These are phyloP conservation scores for Ophiognomonia clavigignenti-juglandacearum DNA, from an alignment of 2,329 filamentous ascomycete species.

Conservation along the genomic window DNA sequence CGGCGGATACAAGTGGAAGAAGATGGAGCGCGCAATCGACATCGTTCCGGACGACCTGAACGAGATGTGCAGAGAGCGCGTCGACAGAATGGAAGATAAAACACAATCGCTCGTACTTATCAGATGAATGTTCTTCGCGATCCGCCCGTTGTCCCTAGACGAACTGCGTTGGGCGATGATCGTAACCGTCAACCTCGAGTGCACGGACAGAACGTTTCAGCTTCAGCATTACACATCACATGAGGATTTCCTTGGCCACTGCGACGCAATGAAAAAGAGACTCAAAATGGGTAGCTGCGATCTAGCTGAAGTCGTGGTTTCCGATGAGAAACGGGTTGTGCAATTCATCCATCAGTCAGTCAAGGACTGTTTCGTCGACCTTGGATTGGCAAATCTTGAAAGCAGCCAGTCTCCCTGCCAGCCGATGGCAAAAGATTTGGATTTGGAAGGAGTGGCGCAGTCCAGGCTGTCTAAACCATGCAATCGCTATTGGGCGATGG, in stretches of 20 bases:
- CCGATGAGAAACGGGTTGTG: slow-evolving; percentile 14
- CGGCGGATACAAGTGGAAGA: neutral
- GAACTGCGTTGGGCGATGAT: slow-evolving; percentile 29
- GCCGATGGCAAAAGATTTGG: slow-evolving; percentile 5
- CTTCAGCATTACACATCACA: too few relatives aligned
- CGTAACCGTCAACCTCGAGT: slow-evolving; percentile 19
- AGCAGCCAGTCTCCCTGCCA: neutral
- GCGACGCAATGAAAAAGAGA: slow-evolving; percentile 19
- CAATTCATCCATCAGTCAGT: slow-evolving; percentile 32
- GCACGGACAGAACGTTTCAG: too few relatives aligned
- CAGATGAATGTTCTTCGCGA: slow-evolving; percentile 29
- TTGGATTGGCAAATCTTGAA: slow-evolving; percentile 18
- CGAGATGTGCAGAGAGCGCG: slow-evolving; percentile 22
- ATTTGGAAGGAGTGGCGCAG: slow-evolving; percentile 13
- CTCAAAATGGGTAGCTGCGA: slow-evolving; percentile 23
- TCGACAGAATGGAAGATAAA: slow-evolving; percentile 16
- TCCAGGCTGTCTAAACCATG: slow-evolving; percentile 22
- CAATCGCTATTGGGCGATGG: slow-evolving; percentile 22
- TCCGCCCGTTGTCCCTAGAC: slow-evolving; percentile 19
- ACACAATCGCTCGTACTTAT: slow-evolving; percentile 22
- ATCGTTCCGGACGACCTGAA: slow-evolving; percentile 21
- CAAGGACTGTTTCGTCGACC: slow-evolving; percentile 27
- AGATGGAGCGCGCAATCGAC: slow-evolving; percentile 21
- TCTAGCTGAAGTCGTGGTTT: slow-evolving; percentile 22
- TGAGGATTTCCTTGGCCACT: too few relatives aligned